These are phyloP conservation scores for Chrysoporthe deuterocubensis DNA, from an alignment of 2,329 filamentous ascomycete species.

Conservation along the genomic window DNA sequence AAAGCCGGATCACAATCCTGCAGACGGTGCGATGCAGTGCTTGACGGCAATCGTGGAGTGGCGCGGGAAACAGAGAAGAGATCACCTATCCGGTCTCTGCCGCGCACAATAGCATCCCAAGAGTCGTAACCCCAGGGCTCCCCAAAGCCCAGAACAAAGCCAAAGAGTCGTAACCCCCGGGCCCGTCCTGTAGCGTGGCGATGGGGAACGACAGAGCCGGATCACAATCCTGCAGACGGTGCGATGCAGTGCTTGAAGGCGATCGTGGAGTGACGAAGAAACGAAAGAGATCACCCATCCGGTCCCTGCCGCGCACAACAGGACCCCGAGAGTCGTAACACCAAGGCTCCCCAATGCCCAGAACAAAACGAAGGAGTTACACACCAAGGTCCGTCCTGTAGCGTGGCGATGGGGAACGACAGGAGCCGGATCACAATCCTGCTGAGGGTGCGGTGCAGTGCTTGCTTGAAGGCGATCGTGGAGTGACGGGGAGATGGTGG, in stretches of 20 bases:
- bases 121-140: too few relatives aligned
- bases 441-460: background rate
- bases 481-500: background rate
- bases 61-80: background rate
- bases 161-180: background rate
- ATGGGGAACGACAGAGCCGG: background rate
- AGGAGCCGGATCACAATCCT: background rate
- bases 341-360: conserved; percentile 9
- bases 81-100: background rate
- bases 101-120: too few relatives aligned
- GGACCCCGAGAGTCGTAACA: too few relatives aligned
- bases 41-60: background rate
- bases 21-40: too few relatives aligned
- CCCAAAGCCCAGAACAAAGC: background rate
- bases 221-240: background rate
- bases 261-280: background rate
- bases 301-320: background rate
- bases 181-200: conserved; percentile 4
- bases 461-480: background rate
- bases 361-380: background rate
- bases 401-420: background rate
- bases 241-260: background rate
- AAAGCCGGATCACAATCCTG: too few relatives aligned
- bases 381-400: background rate
- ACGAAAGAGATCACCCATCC: background rate